A percentile compares a stretch with the other conserved stretches of the same genome.
Evolutionary conservation across 1,284 basidiomycete species (phyloP).

Genomic region (Pholiota adiposa): DNA sequence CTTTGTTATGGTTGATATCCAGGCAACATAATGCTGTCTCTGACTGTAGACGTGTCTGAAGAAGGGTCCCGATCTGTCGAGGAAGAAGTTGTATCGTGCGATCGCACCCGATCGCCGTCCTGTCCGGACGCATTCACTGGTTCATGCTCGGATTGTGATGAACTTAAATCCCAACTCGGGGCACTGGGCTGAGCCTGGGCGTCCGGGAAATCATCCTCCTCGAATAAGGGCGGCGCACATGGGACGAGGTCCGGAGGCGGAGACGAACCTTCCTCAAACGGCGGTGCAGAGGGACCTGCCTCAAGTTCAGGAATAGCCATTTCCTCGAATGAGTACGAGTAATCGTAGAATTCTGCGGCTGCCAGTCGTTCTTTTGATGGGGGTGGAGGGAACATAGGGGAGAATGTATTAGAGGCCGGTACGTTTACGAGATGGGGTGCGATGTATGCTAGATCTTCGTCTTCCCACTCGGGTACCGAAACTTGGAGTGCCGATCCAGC

Average conservation of each 20-base stretch:
- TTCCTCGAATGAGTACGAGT: slow-evolving; percentile 45
- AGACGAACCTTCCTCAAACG: slow-evolving; percentile 46
- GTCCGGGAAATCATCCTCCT: slow-evolving; percentile 23
- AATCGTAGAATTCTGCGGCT: slow-evolving; percentile 42
- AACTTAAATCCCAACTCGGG: slow-evolving; percentile 20
- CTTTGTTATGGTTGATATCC: slow-evolving; percentile 32
- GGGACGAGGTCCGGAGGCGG: slow-evolving; percentile 31
- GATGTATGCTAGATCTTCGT: slow-evolving; percentile 43
- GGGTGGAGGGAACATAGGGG: slow-evolving; percentile 43
- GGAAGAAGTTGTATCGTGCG: neutral
- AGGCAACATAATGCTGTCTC: slow-evolving; percentile 31
- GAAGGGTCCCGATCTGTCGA: slow-evolving; percentile 6
- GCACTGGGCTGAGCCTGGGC: slow-evolving; percentile 22
- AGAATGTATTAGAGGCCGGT: slow-evolving; percentile 28
- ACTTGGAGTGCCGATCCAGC: slow-evolving; percentile 23
- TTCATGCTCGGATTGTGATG: neutral
- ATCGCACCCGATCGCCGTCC: slow-evolving; percentile 20
- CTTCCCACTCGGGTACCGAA: slow-evolving; percentile 48
- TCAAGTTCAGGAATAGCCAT: slow-evolving; percentile 37
- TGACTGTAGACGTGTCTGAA: slow-evolving; percentile 16
- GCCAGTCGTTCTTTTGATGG: slow-evolving; percentile 46
- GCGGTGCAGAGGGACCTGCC: slow-evolving; percentile 46
- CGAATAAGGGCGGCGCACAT: slow-evolving; percentile 34
- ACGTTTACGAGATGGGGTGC: slow-evolving; percentile 11
- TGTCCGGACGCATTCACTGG: slow-evolving; percentile 14